Base-by-base conservation (phyloP, 148 eudicot genomes). In the Tetragonia tetragonoides region DNA sequence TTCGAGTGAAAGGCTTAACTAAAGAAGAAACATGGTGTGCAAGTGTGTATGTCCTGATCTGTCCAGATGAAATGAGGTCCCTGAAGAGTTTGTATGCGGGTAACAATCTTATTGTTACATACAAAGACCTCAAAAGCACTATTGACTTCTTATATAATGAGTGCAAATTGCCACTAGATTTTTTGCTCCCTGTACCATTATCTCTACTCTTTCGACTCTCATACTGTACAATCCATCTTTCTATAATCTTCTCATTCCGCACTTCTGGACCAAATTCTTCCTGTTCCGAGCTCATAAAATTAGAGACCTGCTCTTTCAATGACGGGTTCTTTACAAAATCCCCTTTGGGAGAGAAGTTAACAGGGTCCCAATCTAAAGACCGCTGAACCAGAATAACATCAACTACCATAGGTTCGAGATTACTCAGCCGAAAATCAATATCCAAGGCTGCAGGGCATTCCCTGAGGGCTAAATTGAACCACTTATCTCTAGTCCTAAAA, bases 171-270 rank as follows among this genome's bases (percentile, higher is more conserved):
- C 86, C 81, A 76, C 81, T 87, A 6, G 89, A 87, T 70, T 89
- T 88, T 81, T 90, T 92, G 76, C 80, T 84, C 69, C 85, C 82
- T 7, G 86, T 67, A 70, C 81, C 76, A 72, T 84, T 64, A 75
- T 72, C 86, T 83, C 78, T 86, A 77, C 79, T 80, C 87, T 85
- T 89, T 69, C 79, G 84, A 76, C 79, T 83, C 84, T 94, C 97
- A 70, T 92, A 94, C 51, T 88, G 95, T 81, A 94, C 87, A 71
- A 94, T 86, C 98, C 98, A 94, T 85, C 98, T 92, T 85, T 94
- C 98, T 77, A 94, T 87, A 79, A 92, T 81, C 86, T 87, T 92
- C 66, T 90, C 91, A 42, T 66, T 88, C 79, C 78, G 86, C 11
- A 49, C 75, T 74, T 76, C 90, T 39, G 62, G 42, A 44, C 87